Evolutionary conservation across 306 rosid genomes (phyloP).

Genomic region (Rosa rugosa): DNA sequence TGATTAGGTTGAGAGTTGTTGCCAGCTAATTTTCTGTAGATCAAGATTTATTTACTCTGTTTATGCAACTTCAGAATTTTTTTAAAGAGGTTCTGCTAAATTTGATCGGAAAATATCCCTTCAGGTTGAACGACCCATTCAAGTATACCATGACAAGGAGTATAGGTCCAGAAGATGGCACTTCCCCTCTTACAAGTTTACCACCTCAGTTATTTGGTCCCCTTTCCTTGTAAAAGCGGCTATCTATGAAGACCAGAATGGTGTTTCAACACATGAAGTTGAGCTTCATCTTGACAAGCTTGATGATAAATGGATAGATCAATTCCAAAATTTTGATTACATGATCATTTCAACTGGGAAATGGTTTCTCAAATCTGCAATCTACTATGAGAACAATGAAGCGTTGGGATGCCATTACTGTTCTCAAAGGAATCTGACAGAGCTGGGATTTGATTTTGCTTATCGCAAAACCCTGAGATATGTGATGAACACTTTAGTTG

Average conservation of each 20-base stretch:
- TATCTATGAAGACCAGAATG: conserved; percentile 83
- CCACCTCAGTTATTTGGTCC: conserved; percentile 68
- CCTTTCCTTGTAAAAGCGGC: conserved; percentile 87
- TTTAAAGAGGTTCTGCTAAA: background rate
- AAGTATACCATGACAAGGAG: conserved; percentile 80
- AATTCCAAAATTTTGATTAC: conserved; percentile 56
- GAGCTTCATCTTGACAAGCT: conserved; percentile 75
- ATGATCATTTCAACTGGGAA: conserved; percentile 86
- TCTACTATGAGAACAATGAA: conserved; percentile 71
- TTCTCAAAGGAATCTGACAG: conserved; percentile 60
- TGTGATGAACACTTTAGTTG: conserved; percentile 55
- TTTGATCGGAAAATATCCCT: conserved; percentile 29
- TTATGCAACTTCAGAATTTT: background rate
- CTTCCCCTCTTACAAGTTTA: conserved; percentile 70
- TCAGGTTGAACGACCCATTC: conserved; percentile 71
- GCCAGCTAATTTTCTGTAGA: background rate
- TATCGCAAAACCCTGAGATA: conserved; percentile 71
- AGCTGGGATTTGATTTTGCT: conserved; percentile 76
- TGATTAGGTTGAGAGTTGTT: conserved; percentile 1
- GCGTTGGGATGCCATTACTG: conserved; percentile 84
- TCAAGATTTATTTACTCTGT: background rate
- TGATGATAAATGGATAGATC: conserved; percentile 63
- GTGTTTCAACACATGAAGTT: conserved; percentile 88
- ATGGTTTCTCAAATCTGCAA: conserved; percentile 89
- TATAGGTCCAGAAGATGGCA: conserved; percentile 76